Base-by-base conservation (phyloP, 164 flowering plant species). In the Stephania cephalantha region DNA sequence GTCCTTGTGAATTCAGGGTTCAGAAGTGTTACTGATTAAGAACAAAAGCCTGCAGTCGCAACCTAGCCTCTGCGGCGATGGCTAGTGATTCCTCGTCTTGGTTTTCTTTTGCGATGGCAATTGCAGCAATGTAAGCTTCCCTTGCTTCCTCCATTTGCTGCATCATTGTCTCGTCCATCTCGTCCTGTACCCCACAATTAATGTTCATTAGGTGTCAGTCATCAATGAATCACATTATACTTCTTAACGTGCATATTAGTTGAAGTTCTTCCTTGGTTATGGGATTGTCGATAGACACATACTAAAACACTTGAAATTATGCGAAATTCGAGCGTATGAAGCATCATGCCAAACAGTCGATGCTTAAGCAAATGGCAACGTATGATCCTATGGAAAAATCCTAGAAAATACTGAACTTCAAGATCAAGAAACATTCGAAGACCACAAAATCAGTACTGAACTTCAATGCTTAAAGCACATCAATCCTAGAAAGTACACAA, bases 21-120 rank as follows among this genome's bases (percentile, higher is more conserved):
- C 42, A 35, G 42, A 35, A n/a, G 66, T 7, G 18, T n/a, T 61
- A 18, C n/a, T 61, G 66, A 22, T 17, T 61, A 9, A 86, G 72
- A 71, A 86, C 82, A 66, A 89, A 78, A 7, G 92, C 88, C 35
- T 89, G 92, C 70, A 95, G 95, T 84, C 83, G 80, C 29, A 79
- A 72, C 79, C 97, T 88, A 52, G 93, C 91, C 63, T 76, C 81
- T 42, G 87, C 85, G n/a, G 94, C 97, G 48, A 83, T 81, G 4
- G 88, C 86, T 53, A 92, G 73, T 25, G 98, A 91, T 75, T 85
- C 88, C 79, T 95, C 99, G 73, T 89, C 93, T 78, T 85, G 91
- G 69, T 71, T 90, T 74, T 89, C 93, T 79, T 86, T 93, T 31
- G 93, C 94, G 73, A 80, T 78, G 35, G 89, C 87, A 71, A 93